Conservation (phyloP, 768 basidiomycete species). For the Galerina sulciceps region DNA sequence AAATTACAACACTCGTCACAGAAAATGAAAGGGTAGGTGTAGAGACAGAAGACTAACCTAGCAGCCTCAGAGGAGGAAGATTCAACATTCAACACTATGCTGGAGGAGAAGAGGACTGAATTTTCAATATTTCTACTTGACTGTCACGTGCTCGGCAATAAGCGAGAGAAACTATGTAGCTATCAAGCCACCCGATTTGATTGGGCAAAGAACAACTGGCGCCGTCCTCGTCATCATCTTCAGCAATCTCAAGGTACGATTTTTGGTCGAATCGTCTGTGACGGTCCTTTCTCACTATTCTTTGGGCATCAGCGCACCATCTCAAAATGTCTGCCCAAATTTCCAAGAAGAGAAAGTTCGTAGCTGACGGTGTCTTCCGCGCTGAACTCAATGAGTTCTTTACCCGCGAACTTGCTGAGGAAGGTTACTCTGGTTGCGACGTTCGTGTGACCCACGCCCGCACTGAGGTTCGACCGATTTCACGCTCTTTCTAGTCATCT, state of each 20-base stretch:
- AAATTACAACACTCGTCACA: slow-evolving; percentile 82
- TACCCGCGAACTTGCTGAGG: slow-evolving; percentile 95
- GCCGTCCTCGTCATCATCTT: slow-evolving; percentile 27
- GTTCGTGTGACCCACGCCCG: slow-evolving; percentile 99
- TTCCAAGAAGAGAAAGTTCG: slow-evolving; percentile 99
- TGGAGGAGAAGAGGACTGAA: no score
- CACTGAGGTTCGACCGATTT: slow-evolving; percentile 71
- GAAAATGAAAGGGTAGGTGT: slow-evolving; percentile 27
- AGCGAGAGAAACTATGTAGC: slow-evolving; percentile 34
- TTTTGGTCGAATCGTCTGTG: neutral
- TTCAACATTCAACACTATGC: no score
- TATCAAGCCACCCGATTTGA: slow-evolving; percentile 33
- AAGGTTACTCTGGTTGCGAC: slow-evolving; percentile 99
- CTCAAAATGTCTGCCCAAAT: slow-evolving; percentile 80
- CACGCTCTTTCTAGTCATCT: neutral
- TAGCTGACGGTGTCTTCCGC: slow-evolving; percentile 98
- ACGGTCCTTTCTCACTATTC: neutral
- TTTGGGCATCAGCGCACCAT: slow-evolving; percentile 1
- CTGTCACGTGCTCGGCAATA: slow-evolving; percentile 31
- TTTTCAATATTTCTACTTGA: slow-evolving; percentile 4
- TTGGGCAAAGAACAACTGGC: slow-evolving; percentile 22
- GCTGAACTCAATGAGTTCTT: slow-evolving; percentile 99
- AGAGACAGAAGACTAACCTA: slow-evolving; percentile 29
- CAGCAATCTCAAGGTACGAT: slow-evolving; percentile 35
- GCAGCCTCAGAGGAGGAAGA: neutral